A percentile compares a stretch with the other conserved stretches of the same genome.
Conservation (phyloP, 306 rosid genomes). For the Aeschynomene evenia region DNA sequence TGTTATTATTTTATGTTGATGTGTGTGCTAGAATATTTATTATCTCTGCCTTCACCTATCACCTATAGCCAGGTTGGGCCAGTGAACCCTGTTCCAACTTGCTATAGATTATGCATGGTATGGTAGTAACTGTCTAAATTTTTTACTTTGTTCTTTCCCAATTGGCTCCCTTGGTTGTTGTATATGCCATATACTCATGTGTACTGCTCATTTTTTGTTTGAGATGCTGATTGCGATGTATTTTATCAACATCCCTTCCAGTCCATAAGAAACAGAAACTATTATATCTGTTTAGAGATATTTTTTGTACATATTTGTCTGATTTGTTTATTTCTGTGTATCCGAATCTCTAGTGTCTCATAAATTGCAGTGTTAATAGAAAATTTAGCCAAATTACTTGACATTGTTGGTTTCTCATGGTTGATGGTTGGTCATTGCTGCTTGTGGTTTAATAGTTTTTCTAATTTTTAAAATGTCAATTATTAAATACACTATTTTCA, state of each 20-base stretch:
- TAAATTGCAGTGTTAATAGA: neutral
- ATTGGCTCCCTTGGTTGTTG: neutral
- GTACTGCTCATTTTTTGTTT: slow-evolving; percentile 4
- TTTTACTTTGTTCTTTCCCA: neutral
- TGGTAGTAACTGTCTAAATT: neutral
- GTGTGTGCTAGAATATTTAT: neutral
- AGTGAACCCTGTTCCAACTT: slow-evolving; percentile 6
- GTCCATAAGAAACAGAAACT: neutral
- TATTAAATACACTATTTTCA: neutral
- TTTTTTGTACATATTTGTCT: neutral
- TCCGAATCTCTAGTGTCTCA: slow-evolving; percentile 4
- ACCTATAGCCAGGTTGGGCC: neutral
- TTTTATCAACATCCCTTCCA: neutral
- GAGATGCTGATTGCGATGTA: slow-evolving; percentile 8
- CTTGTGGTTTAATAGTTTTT: slow-evolving; percentile 5
- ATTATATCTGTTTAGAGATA: neutral
- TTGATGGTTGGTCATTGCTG: neutral
- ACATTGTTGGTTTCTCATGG: neutral
- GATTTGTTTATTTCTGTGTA: slow-evolving; percentile 4
- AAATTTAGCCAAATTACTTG: neutral
- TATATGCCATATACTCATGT: neutral
- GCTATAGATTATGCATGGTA: neutral
- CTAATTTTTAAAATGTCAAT: neutral
- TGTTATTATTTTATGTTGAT: neutral
- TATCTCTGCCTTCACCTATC: slow-evolving; percentile 21